A percentile compares a stretch with the other conserved stretches of the same genome.
These are phyloP conservation scores for Penicillium herquei DNA, from an alignment of 495 filamentous ascomycete species.

Conservation along the genomic window DNA sequence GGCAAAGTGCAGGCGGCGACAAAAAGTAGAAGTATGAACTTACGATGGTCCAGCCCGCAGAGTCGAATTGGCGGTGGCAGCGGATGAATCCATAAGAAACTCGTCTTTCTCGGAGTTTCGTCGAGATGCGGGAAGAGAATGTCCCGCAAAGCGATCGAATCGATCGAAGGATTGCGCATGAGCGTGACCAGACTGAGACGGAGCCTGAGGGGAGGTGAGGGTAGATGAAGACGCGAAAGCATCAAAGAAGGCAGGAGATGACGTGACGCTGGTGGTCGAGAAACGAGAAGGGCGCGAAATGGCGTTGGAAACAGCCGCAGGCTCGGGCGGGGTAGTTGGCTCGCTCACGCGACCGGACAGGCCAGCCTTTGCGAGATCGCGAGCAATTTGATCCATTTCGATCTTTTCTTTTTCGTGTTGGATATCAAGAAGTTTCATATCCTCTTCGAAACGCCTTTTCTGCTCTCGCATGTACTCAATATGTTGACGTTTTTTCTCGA, in stretches of 20 bases:
- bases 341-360: constrained; percentile 79
- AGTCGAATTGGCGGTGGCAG: constrained; percentile 10
- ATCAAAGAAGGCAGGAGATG: constrained; percentile 72
- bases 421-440: constrained; percentile 81
- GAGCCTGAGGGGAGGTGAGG: constrained; percentile 61
- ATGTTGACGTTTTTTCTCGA: constrained; percentile 88
- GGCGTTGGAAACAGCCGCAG: constrained; percentile 62
- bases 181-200: constrained; percentile 23
- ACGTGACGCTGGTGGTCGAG: constrained; percentile 77
- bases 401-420: constrained; percentile 76
- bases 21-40: constrained; percentile 13
- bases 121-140: constrained; percentile 82
- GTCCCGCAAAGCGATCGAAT: constrained; percentile 59
- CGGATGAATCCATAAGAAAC: constrained; percentile 27
- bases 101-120: constrained; percentile 58
- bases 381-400: constrained; percentile 78
- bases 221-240: constrained; percentile 68
- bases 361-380: constrained; percentile 64
- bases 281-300: constrained; percentile 78
- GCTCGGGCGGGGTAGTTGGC: constrained; percentile 94
- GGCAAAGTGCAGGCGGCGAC: background rate
- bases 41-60: constrained; percentile 41
- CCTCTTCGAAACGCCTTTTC: constrained; percentile 78
- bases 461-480: constrained; percentile 84
- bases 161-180: constrained; percentile 38